phyloP scores from a whole-genome alignment of 352 stramenopile genomes.

The Globisporangium ultimum region DNA sequence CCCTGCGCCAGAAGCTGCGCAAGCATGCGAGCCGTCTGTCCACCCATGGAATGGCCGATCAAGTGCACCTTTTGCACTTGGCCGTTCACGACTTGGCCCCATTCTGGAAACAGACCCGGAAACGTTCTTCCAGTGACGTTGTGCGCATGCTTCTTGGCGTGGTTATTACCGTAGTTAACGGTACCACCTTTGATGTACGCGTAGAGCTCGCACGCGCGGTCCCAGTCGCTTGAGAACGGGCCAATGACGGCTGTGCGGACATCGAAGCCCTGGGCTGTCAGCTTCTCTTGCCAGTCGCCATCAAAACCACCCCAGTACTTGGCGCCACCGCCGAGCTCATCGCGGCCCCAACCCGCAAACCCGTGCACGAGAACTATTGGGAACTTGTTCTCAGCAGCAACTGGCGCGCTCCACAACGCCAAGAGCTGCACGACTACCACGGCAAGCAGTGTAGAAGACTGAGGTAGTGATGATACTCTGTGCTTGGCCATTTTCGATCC shows the following conservation, averaged over 20 bases:
- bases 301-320: slow-evolving; percentile 40
- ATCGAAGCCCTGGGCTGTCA: slow-evolving; percentile 27
- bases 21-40: slow-evolving; percentile 38
- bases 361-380: slow-evolving; percentile 40
- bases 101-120: slow-evolving; percentile 32
- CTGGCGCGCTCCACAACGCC: neutral
- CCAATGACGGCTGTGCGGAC: slow-evolving; percentile 29
- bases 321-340: slow-evolving; percentile 26
- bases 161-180: slow-evolving; percentile 39
- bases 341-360: slow-evolving; percentile 29
- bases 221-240: slow-evolving; percentile 41
- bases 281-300: slow-evolving; percentile 27
- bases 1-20: slow-evolving; percentile 34
- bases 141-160: slow-evolving; percentile 27
- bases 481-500: too few species aligned
- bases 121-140: slow-evolving; percentile 24
- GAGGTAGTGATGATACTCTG: too few species aligned
- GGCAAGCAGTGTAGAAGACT: too few species aligned
- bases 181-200: slow-evolving; percentile 40
- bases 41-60: slow-evolving; percentile 37
- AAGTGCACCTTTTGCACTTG: slow-evolving; percentile 41
- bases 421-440: neutral
- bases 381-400: slow-evolving; percentile 12
- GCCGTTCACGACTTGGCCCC: slow-evolving; percentile 30
- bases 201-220: slow-evolving; percentile 48